Base-by-base conservation (phyloP, 1,284 basidiomycete genomes). In the Cutaneotrichosporon curvatum region DNA sequence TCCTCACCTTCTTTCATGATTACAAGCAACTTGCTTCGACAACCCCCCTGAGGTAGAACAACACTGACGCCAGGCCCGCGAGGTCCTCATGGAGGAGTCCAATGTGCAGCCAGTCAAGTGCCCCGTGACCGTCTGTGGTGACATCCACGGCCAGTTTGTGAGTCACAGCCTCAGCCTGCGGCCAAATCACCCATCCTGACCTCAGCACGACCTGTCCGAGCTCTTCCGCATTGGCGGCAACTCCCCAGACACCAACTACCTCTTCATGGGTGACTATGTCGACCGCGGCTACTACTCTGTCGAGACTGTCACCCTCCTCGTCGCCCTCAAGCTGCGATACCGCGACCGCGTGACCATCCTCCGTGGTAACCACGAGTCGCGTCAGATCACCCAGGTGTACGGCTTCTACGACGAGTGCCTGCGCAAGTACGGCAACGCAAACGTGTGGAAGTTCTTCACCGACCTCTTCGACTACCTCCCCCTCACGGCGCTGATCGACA, bases 261-360 rank as follows among this genome's bases (percentile, higher is more conserved):
- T 99, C 60, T 99, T 99, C 78, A 99, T 99, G 95, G 95, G 95
- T 37, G 94, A 99, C 78, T 98, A 97, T 67, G 95, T 98, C 60
- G 95, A 98, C 77, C 84, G 95, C 66, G 94, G 94, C 22, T 98
- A 97, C 78, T 98, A 98, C 77, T 96, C 90, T 15, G 95, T 99
- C 45, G 94, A 99, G 75, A 98, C 94, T 1, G 92, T 99, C 59
- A 96, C 92, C 16, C 79, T 98, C n/a, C 84, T 99, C 45, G 91
- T 99, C 45, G 90, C 94, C 15, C 81, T 97, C 72, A 99, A 99
- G 76, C 79, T 99, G 53, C 85, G 95, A 63, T 98, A 98, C 77
- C 88, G 90, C 56, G 94, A 98, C 74, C 86, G 95, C 45, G 90
- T 98, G 59, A 98, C 95, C 52, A 96, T 99, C 70, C 79, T 99